Evolutionary conservation across 306 rosid genomes (phyloP), one percentile per base, ranked within the genome.

Genomic region (Ormosia semicastrata): DNA sequence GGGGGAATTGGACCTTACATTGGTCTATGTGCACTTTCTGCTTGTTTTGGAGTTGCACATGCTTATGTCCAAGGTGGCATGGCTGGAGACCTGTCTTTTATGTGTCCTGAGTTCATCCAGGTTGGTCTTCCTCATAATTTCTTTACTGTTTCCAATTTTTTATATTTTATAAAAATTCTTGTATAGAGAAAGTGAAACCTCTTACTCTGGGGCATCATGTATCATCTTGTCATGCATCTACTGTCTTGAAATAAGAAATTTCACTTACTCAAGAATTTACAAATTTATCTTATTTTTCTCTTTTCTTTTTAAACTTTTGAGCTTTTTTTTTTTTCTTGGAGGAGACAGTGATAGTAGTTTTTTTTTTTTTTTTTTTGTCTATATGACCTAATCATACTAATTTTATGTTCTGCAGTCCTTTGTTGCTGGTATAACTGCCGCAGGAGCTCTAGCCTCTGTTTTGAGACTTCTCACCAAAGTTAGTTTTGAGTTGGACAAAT

Each of bases 31-130:
- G 17, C 13, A 36, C 81, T 88, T 30, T 88, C 84, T 47, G 91
- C 82, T 66, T 77, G 37, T 39, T 90, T 90, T 53, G 94, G 94
- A 29, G 29, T 88, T 14, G 90, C 92, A 11, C 88, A 90, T 83
- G 94, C 90, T 8, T 80, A 41, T 60, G 89, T 90, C 75, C 90
- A 86, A 83, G 92, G 94, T 70, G 94, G 94, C 77, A 83, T 90
- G 78, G 85, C 87, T 40, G 90, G 92, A 77, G 92, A 88, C 58
- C 81, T 88, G 2, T 77, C 89, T 41, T 77, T 86, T 32, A 88
- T 88, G 92, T 54, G 77, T 24, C 89, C 91, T 5, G 90, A 90
- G 12, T 90, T 90, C 82, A 76, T 90, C 58, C 92, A 90, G 91
- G 94, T 90, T 80, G 5, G 49, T 29, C 49, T 39, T 12, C 36